phyloP scores from a whole-genome alignment of 2,329 filamentous ascomycete species.

The Fusarium mexicanum region DNA sequence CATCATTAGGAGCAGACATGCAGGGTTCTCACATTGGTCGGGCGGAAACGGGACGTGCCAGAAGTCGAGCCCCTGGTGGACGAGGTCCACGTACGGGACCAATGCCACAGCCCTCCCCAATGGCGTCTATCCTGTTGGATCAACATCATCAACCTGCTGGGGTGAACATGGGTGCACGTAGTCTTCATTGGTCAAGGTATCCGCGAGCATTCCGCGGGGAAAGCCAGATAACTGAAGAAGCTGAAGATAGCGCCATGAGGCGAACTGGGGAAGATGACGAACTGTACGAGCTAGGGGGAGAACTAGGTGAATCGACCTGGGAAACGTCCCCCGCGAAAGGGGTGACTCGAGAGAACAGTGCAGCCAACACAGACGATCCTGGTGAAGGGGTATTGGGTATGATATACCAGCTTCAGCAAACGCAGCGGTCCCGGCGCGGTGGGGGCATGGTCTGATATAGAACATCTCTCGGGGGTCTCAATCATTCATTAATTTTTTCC shows the following conservation, averaged over 20 bases:
- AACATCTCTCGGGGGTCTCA: background rate
- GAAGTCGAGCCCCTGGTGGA: slow-evolving; percentile 52
- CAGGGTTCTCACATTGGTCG: slow-evolving; percentile 57
- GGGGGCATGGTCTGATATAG: slow-evolving; percentile 49
- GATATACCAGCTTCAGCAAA: slow-evolving; percentile 68
- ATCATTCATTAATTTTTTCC: background rate
- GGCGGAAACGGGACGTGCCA: slow-evolving; percentile 56
- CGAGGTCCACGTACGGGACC: slow-evolving; percentile 47
- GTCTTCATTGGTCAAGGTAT: slow-evolving; percentile 57
- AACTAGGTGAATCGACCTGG: slow-evolving; percentile 68
- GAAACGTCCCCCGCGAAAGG: slow-evolving; percentile 64
- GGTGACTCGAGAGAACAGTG: slow-evolving; percentile 63
- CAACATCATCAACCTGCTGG: slow-evolving; percentile 76
- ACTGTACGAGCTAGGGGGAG: slow-evolving; percentile 61
- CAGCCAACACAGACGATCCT: slow-evolving; percentile 55
- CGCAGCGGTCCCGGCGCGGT: slow-evolving; percentile 60
- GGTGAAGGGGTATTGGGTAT: slow-evolving; percentile 66
- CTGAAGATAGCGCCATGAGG: slow-evolving; percentile 54
- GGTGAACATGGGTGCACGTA: slow-evolving; percentile 56
- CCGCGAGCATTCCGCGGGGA: slow-evolving; percentile 58
- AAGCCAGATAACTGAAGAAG: slow-evolving; percentile 65
- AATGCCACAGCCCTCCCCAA: slow-evolving; percentile 67
- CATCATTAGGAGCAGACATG: slow-evolving; percentile 66
- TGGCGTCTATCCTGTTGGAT: slow-evolving; percentile 78
- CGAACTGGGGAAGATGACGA: slow-evolving; percentile 61